Evolutionary conservation across 306 rosid species (phyloP), one percentile per base, ranked within the genome.

Genomic region (Abrus pulchellus): DNA sequence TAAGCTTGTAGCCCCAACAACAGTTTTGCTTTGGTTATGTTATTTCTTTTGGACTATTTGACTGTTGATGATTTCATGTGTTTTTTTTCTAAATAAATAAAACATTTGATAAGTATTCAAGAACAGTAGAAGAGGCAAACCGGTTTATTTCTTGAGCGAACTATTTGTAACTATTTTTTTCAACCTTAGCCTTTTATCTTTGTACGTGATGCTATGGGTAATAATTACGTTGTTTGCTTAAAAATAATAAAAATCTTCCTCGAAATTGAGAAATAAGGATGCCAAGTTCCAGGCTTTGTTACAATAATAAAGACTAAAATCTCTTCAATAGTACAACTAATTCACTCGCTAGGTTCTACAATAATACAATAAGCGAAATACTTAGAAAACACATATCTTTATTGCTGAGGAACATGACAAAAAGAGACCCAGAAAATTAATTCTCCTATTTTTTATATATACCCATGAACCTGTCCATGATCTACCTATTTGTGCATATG

Each of bases 401-500:
- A 87, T 86, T 68, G 43, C 6, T 54, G 36, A 77, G 78, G 69
- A 78, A 72, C 61, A 81, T 61, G 57, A 68, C 76, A 81, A 87
- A 85, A 83, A 72, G 82, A 68, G 66, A 82, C 83, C 40, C 61
- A 75, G 77, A 83, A 77, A 84, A 83, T 77, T 52, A 85, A 80
- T 50, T 44, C 67, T 70, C 83, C 88, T 89, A 78, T 78, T 87
- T 66, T 72, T 86, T 55, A 55, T 83, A 77, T 71, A 69, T 69
- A 55, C 87, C 85, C 90, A 63, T 76, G 64, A 79, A 86, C 88
- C 85, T 52, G 75, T 79, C 86, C 80, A 74, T 75, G 61, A 48
- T 68, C 85, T 84, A 38, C 65, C 86, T 86, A 87, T 76, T 83
- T 76, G 34, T 81, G 80, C 85, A 70, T 56, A 45, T 69, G 78